phyloP scores from a whole-genome alignment of 2,329 filamentous ascomycete species.

The Plenodomus tracheiphilus region DNA sequence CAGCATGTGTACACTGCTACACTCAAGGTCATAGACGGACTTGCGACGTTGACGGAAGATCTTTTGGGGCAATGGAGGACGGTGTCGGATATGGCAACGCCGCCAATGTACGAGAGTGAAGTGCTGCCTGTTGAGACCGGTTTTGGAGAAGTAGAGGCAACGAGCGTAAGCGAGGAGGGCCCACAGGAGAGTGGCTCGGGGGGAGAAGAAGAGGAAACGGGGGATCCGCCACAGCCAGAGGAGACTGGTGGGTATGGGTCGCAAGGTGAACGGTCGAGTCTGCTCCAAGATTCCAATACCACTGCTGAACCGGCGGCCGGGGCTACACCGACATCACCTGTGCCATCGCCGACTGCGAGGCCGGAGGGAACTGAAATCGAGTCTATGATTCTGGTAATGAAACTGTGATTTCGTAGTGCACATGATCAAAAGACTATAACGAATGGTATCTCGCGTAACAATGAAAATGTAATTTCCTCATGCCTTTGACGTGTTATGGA shows the following conservation, averaged over 20 bases:
- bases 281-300: neutral
- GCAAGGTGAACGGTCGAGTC: neutral
- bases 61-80: neutral
- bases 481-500: too few species aligned
- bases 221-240: neutral
- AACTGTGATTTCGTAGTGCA: too few species aligned
- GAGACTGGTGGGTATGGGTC: neutral
- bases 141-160: neutral
- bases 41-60: neutral
- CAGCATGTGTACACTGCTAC: neutral
- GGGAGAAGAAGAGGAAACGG: neutral
- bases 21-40: neutral
- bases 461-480: too few species aligned
- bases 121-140: neutral
- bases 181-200: neutral
- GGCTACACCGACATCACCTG: neutral
- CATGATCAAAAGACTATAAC: too few species aligned
- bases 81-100: neutral
- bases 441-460: too few species aligned
- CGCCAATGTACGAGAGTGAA: neutral
- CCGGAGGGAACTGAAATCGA: neutral
- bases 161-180: neutral
- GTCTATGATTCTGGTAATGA: too few species aligned
- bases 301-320: neutral
- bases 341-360: too few species aligned